Base-by-base conservation (phyloP, 2,329 filamentous ascomycete species). In the Sclerotinia minor region DNA sequence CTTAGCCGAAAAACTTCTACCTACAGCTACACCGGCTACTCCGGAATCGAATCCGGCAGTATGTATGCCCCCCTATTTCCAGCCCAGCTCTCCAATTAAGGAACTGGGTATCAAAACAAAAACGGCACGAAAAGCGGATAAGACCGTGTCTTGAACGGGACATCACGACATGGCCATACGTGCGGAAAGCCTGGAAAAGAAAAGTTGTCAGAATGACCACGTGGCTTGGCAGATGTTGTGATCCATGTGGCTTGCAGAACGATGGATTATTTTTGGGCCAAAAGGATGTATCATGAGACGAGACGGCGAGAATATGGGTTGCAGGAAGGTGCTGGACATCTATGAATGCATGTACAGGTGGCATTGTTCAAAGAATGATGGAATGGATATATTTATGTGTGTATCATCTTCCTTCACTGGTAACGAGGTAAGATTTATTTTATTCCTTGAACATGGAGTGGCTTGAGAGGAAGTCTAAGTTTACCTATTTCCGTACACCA, bases 131-230 rank as follows among this genome's bases (percentile, higher is more conserved):
- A 47, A 41, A 32, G 44, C 29, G 44, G 57, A 49, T 49, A 13
- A 45, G 29, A 60, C 21, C 19, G 11, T 49, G 1, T 60, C 57
- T 60, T 47, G 11, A 60, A 47, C 11, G 26, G 26, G 57, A 47
- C 41, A 60, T 60, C 57, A 60, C 26, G 57, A 35, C 57, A 60
- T 60, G 32, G 26, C 32, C 26, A 47, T 49, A 60, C 41, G 57
- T 47, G 57, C 57, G 57, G 57, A 60, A 21, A 47, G 26, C 57
- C 44, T 49, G 5, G 26, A 47, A 35, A 49, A 49, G 57, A 26
- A 29, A 60, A 60, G 26, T 24, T 60, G 44, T 60, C 57, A 49
- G 26, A 47, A 60, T 60, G 44, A 60, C 57, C 57, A 60, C 57
- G 57, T 60, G 57, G 57, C 57, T 60, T 49, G 44, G 57, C 57